Evolutionary conservation across 129 eudicot species (phyloP), one percentile per base, ranked within the genome.

Genomic region (Apium graveolens): DNA sequence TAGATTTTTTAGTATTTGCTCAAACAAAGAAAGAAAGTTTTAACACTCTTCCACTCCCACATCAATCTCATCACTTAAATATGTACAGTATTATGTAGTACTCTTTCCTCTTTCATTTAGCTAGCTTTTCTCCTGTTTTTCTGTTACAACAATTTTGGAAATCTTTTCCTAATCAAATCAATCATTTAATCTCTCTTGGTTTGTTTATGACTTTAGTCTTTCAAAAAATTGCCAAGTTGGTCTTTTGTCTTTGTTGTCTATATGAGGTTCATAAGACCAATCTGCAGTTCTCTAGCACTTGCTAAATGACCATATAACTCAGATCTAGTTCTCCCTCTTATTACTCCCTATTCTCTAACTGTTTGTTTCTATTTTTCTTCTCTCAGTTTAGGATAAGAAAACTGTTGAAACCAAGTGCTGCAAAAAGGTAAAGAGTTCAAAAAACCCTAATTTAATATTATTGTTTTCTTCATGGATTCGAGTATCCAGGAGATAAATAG

Each of bases 381-480:
- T 57, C 27, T 57, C 66, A 57, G 32, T 24, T 57, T 57, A 29
- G 44, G n/a, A 69, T 4, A 69, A 31, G n/a, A 86, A 76, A 83
- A 86, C 83, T 86, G 83, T 83, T 81, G 77, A 55, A 57, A 78
- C 24, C 43, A 20, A 73, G 41, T 44, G 48, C 14, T 70, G 76
- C 66, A 76, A 82, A 74, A 39, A 43, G 43, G 74, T 35, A 70
- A 44, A 79, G 44, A 29, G 48, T 34, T 55, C 32, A 55, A 78
- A 76, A 63, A n/a, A 17, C 45, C 16, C 66, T 62, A n/a, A 60
- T n/a, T 60, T 9, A 26, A 8, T 60, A n/a, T 57, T n/a, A 9
- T 60, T n/a, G 68, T 21, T 72, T 17, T n/a, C 34, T 26, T 44
- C 24, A 87, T 87, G 94, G 91, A 90, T 84, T 81, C 91, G 10